Percentiles rank a stretch among this genome's conserved stretches.
These are phyloP conservation scores for Coniferiporia weirii DNA, from an alignment of 1,284 basidiomycete genomes.

Conservation along the genomic window DNA sequence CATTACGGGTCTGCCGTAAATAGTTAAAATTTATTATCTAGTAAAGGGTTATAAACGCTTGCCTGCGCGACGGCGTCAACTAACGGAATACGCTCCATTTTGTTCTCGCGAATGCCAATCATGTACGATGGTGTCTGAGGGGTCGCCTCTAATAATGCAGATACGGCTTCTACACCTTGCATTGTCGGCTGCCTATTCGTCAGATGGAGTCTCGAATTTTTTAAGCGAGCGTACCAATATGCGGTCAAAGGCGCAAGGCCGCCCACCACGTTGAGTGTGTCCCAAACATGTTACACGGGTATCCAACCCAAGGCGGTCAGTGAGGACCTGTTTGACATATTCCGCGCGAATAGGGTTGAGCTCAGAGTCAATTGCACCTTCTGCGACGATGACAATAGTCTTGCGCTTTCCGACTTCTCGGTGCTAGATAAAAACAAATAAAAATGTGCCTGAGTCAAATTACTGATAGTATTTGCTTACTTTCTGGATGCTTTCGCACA, in stretches of 20 bases:
- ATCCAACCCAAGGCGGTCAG: conserved; percentile 85
- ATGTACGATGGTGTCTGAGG: conserved; percentile 94
- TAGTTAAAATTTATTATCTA: background rate
- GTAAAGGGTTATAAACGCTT: conserved; percentile 17
- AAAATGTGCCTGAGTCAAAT: background rate
- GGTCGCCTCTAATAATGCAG: conserved; percentile 84
- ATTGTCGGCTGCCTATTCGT: conserved; percentile 70
- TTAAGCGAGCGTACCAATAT: conserved; percentile 59
- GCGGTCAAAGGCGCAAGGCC: conserved; percentile 89
- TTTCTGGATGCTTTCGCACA: conserved; percentile 83
- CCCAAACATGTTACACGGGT: conserved; percentile 98
- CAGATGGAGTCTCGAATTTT: background rate
- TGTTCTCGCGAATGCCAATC: conserved; percentile 95
- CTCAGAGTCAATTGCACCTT: conserved; percentile 86
- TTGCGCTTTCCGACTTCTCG: conserved; percentile 92
- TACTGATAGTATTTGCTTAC: conserved; percentile 35
- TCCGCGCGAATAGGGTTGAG: conserved; percentile 89
- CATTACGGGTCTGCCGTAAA: conserved; percentile 68
- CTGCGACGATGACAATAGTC: conserved; percentile 97
- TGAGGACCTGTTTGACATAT: conserved; percentile 85
- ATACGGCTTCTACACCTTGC: conserved; percentile 92
- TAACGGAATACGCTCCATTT: conserved; percentile 87
- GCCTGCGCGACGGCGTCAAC: conserved; percentile 91
- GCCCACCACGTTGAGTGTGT: conserved; percentile 94
- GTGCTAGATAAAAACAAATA: conserved; percentile 51